Evolutionary conservation across 495 filamentous ascomycete genomes (phyloP).

Genomic region (Penicillium lagena): DNA sequence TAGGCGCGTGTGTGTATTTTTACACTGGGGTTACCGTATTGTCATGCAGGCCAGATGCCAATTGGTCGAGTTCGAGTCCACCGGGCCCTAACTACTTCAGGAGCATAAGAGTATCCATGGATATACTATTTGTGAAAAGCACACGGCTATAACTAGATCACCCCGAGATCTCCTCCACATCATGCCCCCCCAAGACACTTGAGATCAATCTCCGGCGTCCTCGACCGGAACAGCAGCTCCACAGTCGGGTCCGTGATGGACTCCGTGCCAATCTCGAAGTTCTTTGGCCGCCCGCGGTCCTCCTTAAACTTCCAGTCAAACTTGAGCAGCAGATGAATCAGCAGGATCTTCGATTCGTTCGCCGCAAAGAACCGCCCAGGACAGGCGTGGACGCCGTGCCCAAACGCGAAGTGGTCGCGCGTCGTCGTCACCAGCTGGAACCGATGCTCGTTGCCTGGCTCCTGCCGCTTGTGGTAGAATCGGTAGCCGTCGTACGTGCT

Average conservation of each 20-base stretch:
- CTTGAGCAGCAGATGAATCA: constrained; percentile 40
- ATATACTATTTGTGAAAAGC: no score
- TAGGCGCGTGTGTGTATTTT: no score
- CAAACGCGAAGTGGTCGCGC: constrained; percentile 37
- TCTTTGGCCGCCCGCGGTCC: constrained; percentile 11
- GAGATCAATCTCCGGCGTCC: constrained; percentile 23
- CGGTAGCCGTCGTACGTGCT: constrained; percentile 40
- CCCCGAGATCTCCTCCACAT: no score
- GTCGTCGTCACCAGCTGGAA: constrained; percentile 42
- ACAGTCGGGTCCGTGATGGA: constrained; percentile 20
- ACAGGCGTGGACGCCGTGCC: constrained; percentile 47
- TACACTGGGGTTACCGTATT: no score
- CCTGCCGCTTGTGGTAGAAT: constrained; percentile 37
- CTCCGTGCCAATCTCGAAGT: constrained; percentile 21
- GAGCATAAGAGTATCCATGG: no score
- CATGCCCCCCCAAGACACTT: constrained; percentile 13
- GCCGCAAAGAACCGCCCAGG: constrained; percentile 49
- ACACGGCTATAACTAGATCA: no score
- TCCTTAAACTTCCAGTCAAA: constrained; percentile 48
- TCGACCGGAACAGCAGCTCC: constrained; percentile 22
- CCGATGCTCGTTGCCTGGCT: constrained; percentile 32
- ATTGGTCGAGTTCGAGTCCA: no score
- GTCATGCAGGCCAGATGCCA: no score
- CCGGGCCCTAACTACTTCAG: no score
- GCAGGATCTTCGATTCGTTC: constrained; percentile 41